Evolutionary conservation across 2,329 filamentous ascomycete species (phyloP), one percentile per base, ranked within the genome.

Genomic region (Venturia nashicola): DNA sequence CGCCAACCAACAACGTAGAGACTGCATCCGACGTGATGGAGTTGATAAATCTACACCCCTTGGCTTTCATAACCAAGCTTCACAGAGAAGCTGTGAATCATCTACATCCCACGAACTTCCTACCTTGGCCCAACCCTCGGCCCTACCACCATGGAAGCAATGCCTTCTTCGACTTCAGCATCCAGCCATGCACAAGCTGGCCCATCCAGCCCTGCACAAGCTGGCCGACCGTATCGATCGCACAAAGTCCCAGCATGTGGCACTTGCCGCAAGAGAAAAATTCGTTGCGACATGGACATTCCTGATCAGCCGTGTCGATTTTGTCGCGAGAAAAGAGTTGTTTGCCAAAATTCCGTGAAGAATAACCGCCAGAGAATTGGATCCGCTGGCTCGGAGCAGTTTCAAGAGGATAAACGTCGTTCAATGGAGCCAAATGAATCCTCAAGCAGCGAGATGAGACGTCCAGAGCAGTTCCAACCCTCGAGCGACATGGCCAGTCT

Each of bases 201-300:
- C 27, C 20, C 27, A 27, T 27, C 27, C 23, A 36, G 16, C 34
- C 48, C 48, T 14, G 23, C 32, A 34, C 48, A 18, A 4, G 48
- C 23, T 55, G 48, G 48, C 27, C 20, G 76, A 64, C 76, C 76
- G 23, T 77, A 77, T 66, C 74, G 76, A 48, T 77, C 75, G 34
- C 75, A 77, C 68, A 74, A 74, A 66, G 71, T 76, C 20, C 75
- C 75, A n/a, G 76, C 76, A 43, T 77, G 75, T 67, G 73, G 70
- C 27, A 68, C 72, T 65, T 77, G 75, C 67, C 72, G 75, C 14
- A 73, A 72, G 39, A 71, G 76, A 36, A 78, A 77, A 64, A 27
- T 27, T 39, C 72, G 74, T 43, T 77, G 75, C 69, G 72, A 75
- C 42, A 73, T 76, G 59, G 73, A 76, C 48, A 71, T 74, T n/a